These are phyloP conservation scores for Fusarium compactum DNA, from an alignment of 2,329 filamentous ascomycete species.

Conservation along the genomic window DNA sequence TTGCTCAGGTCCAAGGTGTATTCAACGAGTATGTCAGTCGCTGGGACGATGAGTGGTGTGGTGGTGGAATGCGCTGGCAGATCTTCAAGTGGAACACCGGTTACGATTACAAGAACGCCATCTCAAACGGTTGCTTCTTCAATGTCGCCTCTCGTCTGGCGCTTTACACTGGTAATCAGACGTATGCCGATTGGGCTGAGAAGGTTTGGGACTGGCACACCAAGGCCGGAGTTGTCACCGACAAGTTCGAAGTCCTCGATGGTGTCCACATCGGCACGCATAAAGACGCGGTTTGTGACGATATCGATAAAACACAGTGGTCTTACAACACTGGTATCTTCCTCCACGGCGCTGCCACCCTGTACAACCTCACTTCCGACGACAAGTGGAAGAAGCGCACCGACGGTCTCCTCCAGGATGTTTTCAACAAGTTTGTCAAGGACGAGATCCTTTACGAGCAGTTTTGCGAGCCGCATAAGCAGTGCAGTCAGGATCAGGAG, in stretches of 20 bases:
- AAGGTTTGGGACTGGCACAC: constrained; percentile 76
- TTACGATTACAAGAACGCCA: constrained; percentile 75
- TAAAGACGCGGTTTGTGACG: constrained; percentile 61
- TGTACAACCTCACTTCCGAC: constrained; percentile 70
- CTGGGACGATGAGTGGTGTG: constrained; percentile 75
- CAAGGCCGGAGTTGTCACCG: constrained; percentile 66
- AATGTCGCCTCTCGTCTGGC: constrained; percentile 78
- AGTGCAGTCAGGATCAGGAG: constrained; percentile 78
- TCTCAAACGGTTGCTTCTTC: constrained; percentile 78
- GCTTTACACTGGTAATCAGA: constrained; percentile 81
- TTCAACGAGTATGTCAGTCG: constrained; percentile 82
- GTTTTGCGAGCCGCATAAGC: constrained; percentile 70
- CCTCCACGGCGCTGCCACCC: constrained; percentile 70
- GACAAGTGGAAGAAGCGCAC: constrained; percentile 68
- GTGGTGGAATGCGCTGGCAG: constrained; percentile 86
- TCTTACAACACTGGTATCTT: constrained; percentile 77
- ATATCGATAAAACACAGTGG: constrained; percentile 73
- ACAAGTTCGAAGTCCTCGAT: constrained; percentile 67
- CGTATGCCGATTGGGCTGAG: constrained; percentile 81
- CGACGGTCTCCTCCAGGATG: constrained; percentile 67
- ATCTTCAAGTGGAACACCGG: constrained; percentile 83
- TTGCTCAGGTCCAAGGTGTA: constrained; percentile 81
- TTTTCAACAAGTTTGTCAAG: constrained; percentile 66
- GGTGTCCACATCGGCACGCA: constrained; percentile 55
- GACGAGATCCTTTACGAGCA: constrained; percentile 70